Evolutionary conservation across 2,329 filamentous ascomycete species (phyloP), one percentile per base, ranked within the genome.

Genomic region (Anthostomella pinea): DNA sequence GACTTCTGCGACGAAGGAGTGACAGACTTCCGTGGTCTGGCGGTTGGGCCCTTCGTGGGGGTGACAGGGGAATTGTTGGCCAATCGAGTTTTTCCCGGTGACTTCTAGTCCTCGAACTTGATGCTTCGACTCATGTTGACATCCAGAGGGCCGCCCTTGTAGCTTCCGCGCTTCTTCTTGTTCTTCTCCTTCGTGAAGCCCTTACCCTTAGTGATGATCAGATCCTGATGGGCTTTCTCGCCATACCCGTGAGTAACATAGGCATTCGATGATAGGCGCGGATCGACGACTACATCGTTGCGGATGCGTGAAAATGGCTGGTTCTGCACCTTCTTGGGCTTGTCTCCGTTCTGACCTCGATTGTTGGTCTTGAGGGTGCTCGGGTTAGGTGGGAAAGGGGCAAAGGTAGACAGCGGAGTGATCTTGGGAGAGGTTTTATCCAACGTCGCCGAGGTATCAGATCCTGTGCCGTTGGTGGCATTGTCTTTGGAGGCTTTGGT

Each of bases 141-240:
- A 60, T 98, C 90, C 55, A 98, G 95, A 34, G 76, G 66, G 6
- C 93, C 93, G 28, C 93, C 93, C 30, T 85, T 81, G 73, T 95
- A 98, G 49, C 84, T 87, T 33, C 93, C 93, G 53, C 81, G 76
- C 75, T 89, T 90, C 77, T 89, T 93, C 75, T 98, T 98, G 69
- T 98, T 98, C 81, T 98, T 98, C 72, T 97, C 93, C 73, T 98
- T 98, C 42, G 91, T 97, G 68, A 98, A 98, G 4, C 88, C 89
- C 70, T 96, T 97, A 56, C 93, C 93, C 62, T 85, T 87, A 20
- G 91, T 97, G 24, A 95, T 78, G 31, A 89, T 87, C 46, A 98
- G 69, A 59, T 96, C 90, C 51, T 88, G 78, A 58, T 90, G 87
- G 7, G 94, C 94, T 52, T 81, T 81, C 53, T 93, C 84, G 16